These are phyloP conservation scores for Eimeria necatrix DNA, from an alignment of 169 alveolate species.

Conservation along the genomic window DNA sequence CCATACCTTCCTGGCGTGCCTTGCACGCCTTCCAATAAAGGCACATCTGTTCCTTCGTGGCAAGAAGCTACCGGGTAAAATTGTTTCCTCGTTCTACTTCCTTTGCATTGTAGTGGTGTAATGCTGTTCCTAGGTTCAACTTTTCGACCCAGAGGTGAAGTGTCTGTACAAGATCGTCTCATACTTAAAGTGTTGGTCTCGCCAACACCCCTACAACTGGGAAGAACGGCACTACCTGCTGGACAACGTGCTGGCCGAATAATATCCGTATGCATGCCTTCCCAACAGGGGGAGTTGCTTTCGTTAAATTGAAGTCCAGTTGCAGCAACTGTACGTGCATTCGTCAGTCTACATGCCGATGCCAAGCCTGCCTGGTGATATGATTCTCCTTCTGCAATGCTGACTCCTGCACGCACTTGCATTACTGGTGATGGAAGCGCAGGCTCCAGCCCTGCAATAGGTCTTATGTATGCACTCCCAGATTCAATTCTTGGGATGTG, in stretches of 20 bases:
- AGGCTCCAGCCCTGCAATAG: constrained; percentile 10
- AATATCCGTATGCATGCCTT: neutral
- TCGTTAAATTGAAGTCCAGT: neutral
- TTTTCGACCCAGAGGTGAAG: neutral
- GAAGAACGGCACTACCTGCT: neutral
- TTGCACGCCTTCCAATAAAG: neutral
- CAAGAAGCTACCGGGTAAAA: neutral
- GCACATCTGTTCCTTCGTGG: neutral
- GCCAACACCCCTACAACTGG: neutral
- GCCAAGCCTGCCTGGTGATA: neutral
- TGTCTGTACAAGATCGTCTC: constrained; percentile 5
- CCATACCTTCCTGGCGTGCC: constrained; percentile 52
- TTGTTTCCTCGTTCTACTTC: neutral
- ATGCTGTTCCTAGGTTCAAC: neutral
- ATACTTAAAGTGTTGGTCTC: neutral
- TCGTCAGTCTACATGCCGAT: neutral
- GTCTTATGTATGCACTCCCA: neutral
- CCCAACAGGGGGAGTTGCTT: neutral
- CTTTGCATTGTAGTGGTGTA: neutral
- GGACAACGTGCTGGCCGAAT: neutral
- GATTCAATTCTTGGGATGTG: neutral
- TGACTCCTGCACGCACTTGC: neutral
- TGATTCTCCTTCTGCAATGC: neutral
- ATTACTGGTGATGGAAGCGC: constrained; percentile 19
- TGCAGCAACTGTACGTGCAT: neutral